A percentile compares a stretch with the other conserved stretches of the same genome.
phyloP scores from a whole-genome alignment of 2,329 filamentous ascomycete genomes.

The Diplodia intermedia region DNA sequence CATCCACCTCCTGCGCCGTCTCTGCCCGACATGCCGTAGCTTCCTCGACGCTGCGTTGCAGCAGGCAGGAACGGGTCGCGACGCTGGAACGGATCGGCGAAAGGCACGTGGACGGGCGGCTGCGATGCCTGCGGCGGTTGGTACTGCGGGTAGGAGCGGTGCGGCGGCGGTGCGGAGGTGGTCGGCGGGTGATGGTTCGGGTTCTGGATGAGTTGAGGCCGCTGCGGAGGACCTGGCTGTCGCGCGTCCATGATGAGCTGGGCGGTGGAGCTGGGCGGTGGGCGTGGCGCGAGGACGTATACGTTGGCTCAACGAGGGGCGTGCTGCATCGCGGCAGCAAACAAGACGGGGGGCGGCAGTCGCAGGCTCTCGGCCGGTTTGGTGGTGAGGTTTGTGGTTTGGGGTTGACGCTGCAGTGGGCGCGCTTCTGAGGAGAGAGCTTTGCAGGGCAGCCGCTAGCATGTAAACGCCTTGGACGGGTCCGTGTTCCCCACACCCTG shows the following conservation, averaged over 20 bases:
- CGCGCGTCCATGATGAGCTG: constrained; percentile 45
- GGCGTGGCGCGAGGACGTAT: constrained; percentile 8
- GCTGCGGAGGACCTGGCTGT: constrained; percentile 47
- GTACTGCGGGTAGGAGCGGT: constrained; percentile 43
- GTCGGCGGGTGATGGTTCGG: constrained; percentile 62
- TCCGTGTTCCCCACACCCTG: constrained; percentile 6
- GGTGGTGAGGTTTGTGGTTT: constrained; percentile 1
- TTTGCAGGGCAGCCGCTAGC: constrained; percentile 27
- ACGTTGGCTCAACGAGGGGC: constrained; percentile 15
- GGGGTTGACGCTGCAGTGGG: constrained; percentile 3
- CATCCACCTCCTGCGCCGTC: constrained; percentile 43
- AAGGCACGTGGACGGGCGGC: constrained; percentile 54
- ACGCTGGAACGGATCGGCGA: constrained; percentile 55
- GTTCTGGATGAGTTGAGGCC: constrained; percentile 60
- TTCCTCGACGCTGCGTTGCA: constrained; percentile 49
- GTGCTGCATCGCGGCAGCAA: constrained; percentile 28
- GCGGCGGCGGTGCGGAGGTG: constrained; percentile 37
- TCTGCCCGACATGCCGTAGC: constrained; percentile 48
- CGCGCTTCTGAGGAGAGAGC: constrained; percentile 23
- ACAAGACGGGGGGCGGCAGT: constrained; percentile 1
- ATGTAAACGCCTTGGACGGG: constrained; percentile 21
- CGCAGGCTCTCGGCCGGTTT: constrained; percentile 17
- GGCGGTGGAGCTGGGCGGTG: constrained; percentile 26
- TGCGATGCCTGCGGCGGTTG: constrained; percentile 47
- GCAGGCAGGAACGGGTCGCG: constrained; percentile 57